phyloP scores from a whole-genome alignment of 495 filamentous ascomycete species.

The Tuber umbilicatum region DNA sequence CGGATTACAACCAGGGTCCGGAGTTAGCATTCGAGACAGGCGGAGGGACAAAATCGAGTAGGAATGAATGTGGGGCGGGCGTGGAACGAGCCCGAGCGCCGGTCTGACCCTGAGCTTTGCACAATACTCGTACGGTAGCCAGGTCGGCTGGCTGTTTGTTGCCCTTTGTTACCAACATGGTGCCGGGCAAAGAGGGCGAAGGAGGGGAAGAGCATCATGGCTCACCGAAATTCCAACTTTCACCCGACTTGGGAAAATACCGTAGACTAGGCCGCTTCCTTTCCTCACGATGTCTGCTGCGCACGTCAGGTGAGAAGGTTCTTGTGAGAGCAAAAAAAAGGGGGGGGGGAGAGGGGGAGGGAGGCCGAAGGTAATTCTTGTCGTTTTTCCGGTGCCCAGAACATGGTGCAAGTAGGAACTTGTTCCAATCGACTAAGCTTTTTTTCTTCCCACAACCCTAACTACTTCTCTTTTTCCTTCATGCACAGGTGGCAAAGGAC shows the following conservation, averaged over 20 bases:
- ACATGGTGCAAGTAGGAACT: neutral
- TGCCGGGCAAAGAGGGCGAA: neutral
- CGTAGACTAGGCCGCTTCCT: neutral
- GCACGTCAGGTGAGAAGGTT: conserved; percentile 28
- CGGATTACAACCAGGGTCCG: neutral
- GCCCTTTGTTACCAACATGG: neutral
- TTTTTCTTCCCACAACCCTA: neutral
- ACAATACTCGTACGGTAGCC: neutral
- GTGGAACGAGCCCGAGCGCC: neutral
- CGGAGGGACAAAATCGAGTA: neutral
- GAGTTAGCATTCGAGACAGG: neutral
- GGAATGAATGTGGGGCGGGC: neutral
- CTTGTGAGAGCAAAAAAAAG: neutral
- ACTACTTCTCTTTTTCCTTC: neutral
- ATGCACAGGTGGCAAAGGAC: neutral
- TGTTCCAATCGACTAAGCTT: neutral
- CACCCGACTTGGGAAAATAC: neutral
- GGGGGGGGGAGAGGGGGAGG: neutral
- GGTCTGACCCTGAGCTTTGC: neutral
- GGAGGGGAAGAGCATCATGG: conserved; percentile 23
- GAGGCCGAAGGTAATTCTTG: neutral
- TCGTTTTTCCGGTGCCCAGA: neutral
- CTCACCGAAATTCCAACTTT: conserved; percentile 24
- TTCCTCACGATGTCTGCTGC: conserved; percentile 33
- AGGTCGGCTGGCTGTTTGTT: conserved; percentile 1